Percentiles rank a stretch among this genome's conserved stretches.
Evolutionary conservation across 2,329 filamentous ascomycete genomes (phyloP).

Genomic region (Zopfia rhizophila): DNA sequence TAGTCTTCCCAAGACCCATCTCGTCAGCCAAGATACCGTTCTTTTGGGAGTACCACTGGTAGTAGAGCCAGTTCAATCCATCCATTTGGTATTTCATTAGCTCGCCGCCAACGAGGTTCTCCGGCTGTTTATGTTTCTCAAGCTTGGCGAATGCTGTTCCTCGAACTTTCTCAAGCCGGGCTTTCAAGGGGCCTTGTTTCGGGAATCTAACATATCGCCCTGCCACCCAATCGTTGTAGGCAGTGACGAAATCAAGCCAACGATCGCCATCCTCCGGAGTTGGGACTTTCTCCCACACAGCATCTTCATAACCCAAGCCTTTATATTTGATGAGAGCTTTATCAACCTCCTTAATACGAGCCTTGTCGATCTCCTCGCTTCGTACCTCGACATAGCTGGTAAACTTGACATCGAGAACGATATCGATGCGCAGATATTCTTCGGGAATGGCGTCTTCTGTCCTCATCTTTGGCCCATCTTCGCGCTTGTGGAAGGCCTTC

Average conservation of each 20-base stretch:
- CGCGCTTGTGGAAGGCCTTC: slow-evolving; percentile 78
- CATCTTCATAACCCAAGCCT: slow-evolving; percentile 88
- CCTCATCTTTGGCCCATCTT: slow-evolving; percentile 74
- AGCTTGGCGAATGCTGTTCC: slow-evolving; percentile 72
- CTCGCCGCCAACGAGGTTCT: slow-evolving; percentile 77
- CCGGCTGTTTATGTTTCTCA: slow-evolving; percentile 77
- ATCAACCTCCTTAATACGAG: slow-evolving; percentile 76
- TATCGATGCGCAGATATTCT: slow-evolving; percentile 85
- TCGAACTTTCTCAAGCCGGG: slow-evolving; percentile 75
- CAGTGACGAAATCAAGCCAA: slow-evolving; percentile 82
- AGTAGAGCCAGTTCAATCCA: slow-evolving; percentile 94
- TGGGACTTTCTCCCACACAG: slow-evolving; percentile 89
- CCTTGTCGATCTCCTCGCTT: slow-evolving; percentile 75
- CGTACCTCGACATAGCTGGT: slow-evolving; percentile 66
- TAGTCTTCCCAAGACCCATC: slow-evolving; percentile 98
- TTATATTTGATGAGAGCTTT: slow-evolving; percentile 89
- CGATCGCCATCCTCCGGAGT: slow-evolving; percentile 69
- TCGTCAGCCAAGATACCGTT: slow-evolving; percentile 96
- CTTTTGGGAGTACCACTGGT: slow-evolving; percentile 82
- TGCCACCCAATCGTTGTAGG: slow-evolving; percentile 86
- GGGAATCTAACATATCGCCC: slow-evolving; percentile 78
- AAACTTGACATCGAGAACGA: slow-evolving; percentile 85
- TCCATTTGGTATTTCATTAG: slow-evolving; percentile 95
- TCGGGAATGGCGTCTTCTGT: slow-evolving; percentile 85
- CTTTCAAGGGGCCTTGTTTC: slow-evolving; percentile 65